Conservation (phyloP, 192 early-diverging fungal species). For the Phycomyces nitens region DNA sequence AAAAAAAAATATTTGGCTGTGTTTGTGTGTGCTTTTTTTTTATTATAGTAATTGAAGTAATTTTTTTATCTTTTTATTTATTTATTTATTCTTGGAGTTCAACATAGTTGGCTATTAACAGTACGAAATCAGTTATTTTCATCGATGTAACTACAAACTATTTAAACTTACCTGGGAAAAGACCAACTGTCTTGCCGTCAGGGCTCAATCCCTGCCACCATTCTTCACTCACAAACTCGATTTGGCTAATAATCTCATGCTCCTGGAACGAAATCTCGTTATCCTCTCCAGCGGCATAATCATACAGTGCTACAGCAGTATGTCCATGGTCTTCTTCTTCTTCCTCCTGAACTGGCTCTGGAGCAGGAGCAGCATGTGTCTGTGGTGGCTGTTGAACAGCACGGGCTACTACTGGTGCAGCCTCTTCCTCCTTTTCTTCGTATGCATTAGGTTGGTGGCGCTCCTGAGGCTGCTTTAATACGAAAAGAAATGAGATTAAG, state of each 20-base stretch:
- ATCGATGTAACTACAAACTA: background rate
- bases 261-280: slow-evolving; percentile 84
- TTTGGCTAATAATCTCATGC: slow-evolving; percentile 70
- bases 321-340: slow-evolving; percentile 27
- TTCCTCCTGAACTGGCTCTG: background rate
- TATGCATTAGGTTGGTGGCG: too few relatives aligned
- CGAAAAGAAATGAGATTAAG: too few relatives aligned
- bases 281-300: slow-evolving; percentile 81
- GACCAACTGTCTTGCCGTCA: slow-evolving; percentile 49
- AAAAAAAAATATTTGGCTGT: background rate
- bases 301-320: slow-evolving; percentile 67
- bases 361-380: background rate
- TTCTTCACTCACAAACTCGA: slow-evolving; percentile 80
- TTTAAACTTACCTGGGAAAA: slow-evolving; percentile 68
- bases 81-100: slow-evolving; percentile 43
- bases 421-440: too few relatives aligned
- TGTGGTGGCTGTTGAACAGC: background rate
- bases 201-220: slow-evolving; percentile 86
- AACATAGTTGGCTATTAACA: slow-evolving; percentile 47
- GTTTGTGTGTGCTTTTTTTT: background rate
- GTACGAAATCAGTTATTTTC: background rate
- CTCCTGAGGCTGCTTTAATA: too few relatives aligned
- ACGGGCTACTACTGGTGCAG: background rate
- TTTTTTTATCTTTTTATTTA: slow-evolving; percentile 1
- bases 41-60: background rate